These are phyloP conservation scores for Apiotrichum siamense DNA, from an alignment of 1,284 basidiomycete genomes.

Conservation along the genomic window DNA sequence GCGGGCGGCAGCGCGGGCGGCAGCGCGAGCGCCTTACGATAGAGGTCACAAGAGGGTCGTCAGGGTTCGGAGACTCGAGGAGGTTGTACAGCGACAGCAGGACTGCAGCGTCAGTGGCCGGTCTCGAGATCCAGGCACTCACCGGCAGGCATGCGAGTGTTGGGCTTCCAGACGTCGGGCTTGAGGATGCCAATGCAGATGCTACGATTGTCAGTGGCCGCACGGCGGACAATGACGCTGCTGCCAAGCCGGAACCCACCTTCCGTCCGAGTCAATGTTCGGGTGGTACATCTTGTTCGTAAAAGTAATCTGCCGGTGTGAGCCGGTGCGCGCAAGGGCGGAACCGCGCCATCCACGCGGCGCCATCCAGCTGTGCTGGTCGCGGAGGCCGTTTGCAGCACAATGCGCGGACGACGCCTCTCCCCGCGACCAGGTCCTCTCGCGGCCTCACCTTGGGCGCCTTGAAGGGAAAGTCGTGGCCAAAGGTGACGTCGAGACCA, in stretches of 20 bases:
- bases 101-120: too few relatives aligned
- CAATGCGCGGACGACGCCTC: too few relatives aligned
- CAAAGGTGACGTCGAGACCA: slow-evolving; percentile 63
- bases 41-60: slow-evolving; percentile 68
- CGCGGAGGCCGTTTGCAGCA: too few relatives aligned
- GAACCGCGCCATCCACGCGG: too few relatives aligned
- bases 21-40: too few relatives aligned
- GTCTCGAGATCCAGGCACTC: slow-evolving; percentile 23
- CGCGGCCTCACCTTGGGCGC: slow-evolving; percentile 70
- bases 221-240: background rate
- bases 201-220: slow-evolving; percentile 48
- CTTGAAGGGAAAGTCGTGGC: slow-evolving; percentile 82
- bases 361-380: too few relatives aligned
- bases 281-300: slow-evolving; percentile 72
- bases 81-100: slow-evolving; percentile 74
- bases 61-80: slow-evolving; percentile 76
- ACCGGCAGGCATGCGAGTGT: slow-evolving; percentile 69
- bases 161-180: slow-evolving; percentile 71
- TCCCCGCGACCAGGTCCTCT: too few relatives aligned
- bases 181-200: slow-evolving; percentile 49
- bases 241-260: slow-evolving; percentile 50
- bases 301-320: slow-evolving; percentile 62
- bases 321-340: background rate
- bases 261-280: slow-evolving; percentile 65
- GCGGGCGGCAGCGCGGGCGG: too few relatives aligned